Conservation (phyloP, 202 grass and related monocot genomes). For the Musa balbisiana region DNA sequence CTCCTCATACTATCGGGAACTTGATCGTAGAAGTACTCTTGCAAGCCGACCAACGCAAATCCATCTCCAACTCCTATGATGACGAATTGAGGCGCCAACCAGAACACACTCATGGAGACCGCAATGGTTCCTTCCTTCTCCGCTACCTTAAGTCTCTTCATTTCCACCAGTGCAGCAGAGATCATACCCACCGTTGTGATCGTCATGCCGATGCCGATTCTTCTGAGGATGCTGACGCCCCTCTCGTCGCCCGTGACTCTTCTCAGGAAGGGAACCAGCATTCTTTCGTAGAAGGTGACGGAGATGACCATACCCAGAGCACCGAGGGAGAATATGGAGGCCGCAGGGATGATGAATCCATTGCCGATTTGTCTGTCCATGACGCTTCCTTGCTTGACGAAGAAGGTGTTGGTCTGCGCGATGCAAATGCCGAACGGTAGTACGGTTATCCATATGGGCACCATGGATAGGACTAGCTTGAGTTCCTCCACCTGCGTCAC, state of each 20-base stretch:
- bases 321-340: conserved; percentile 44
- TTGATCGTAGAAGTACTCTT: conserved; percentile 95
- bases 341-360: conserved; percentile 49
- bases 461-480: conserved; percentile 62
- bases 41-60: conserved; percentile 64
- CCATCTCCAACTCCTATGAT: conserved; percentile 60
- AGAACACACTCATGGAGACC: conserved; percentile 36
- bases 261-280: conserved; percentile 50
- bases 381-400: conserved; percentile 79
- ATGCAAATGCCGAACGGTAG: conserved; percentile 54
- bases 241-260: conserved; percentile 41
- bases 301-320: conserved; percentile 51
- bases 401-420: conserved; percentile 63
- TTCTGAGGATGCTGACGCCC: conserved; percentile 62
- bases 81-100: conserved; percentile 59
- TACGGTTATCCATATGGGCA: conserved; percentile 65
- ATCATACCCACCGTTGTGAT: conserved; percentile 25
- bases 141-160: conserved; percentile 18
- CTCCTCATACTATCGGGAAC: conserved; percentile 81
- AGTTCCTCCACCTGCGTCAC: conserved; percentile 93
- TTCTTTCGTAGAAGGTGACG: conserved; percentile 52
- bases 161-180: conserved; percentile 41
- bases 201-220: conserved; percentile 65
- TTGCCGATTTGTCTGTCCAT: conserved; percentile 52
- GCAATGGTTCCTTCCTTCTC: not conserved